Evolutionary conservation across 345 rosid species (phyloP).

Genomic region (Salix arbutifolia): DNA sequence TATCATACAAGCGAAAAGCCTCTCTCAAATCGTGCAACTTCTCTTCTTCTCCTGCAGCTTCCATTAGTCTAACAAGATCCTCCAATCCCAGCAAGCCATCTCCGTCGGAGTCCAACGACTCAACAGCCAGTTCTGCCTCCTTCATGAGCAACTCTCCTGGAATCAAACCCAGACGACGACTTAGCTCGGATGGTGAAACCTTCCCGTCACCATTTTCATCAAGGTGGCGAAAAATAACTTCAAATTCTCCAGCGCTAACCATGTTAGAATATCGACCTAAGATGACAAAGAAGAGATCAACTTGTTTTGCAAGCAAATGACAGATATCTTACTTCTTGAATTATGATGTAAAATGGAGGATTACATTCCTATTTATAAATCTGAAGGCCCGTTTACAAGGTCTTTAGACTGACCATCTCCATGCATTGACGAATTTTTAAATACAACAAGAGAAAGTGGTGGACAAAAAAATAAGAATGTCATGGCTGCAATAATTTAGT

Average conservation of each 20-base stretch:
- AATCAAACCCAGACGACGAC: slow-evolving; percentile 18
- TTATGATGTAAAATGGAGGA: not conserved
- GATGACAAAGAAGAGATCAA: not conserved
- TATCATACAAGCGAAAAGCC: slow-evolving; percentile 46
- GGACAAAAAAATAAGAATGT: not conserved
- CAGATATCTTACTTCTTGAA: not conserved
- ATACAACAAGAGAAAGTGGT: not conserved
- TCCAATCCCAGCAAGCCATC: slow-evolving; percentile 47
- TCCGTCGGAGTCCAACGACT: slow-evolving; percentile 36
- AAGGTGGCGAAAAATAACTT: slow-evolving; percentile 30
- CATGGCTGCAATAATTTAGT: not conserved
- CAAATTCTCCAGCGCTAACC: slow-evolving; percentile 9
- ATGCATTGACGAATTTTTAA: slow-evolving; percentile 4
- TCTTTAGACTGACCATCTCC: not conserved
- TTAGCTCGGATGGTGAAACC: slow-evolving; percentile 41
- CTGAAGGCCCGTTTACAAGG: not conserved
- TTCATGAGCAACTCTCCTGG: slow-evolving; percentile 24
- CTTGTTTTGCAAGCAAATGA: not conserved
- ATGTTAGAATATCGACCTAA: not conserved
- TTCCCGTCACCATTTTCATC: slow-evolving; percentile 46
- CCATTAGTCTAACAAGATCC: slow-evolving; percentile 43
- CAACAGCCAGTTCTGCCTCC: slow-evolving; percentile 32
- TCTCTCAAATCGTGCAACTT: slow-evolving; percentile 38
- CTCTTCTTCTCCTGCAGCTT: slow-evolving; percentile 42
- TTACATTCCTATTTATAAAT: not conserved